Conservation (phyloP, 306 rosid species). For the Hylodesmum podocarpum region DNA sequence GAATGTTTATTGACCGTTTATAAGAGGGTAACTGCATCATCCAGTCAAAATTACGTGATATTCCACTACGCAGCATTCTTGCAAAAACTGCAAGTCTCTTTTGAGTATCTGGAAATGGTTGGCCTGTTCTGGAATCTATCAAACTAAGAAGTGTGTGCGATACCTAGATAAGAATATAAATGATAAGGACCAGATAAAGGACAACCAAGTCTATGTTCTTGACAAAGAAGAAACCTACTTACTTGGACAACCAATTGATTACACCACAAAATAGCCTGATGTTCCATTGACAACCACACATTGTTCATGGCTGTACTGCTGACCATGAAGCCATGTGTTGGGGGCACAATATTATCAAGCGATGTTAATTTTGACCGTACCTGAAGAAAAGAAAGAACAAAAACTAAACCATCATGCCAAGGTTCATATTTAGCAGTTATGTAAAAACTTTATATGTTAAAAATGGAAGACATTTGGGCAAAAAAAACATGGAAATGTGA, state of each 20-base stretch:
- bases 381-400: constrained; percentile 45
- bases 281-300: constrained; percentile 99
- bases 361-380: constrained; percentile 81
- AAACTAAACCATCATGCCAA: constrained; percentile 19
- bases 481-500: constrained; percentile 7
- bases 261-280: constrained; percentile 97
- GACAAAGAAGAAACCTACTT: constrained; percentile 35
- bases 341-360: constrained; percentile 92
- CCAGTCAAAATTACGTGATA: constrained; percentile 67
- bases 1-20: constrained; percentile 44
- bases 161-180: constrained; percentile 57
- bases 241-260: constrained; percentile 95
- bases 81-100: constrained; percentile 66
- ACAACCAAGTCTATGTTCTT: constrained; percentile 15
- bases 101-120: constrained; percentile 62
- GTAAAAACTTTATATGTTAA: constrained; percentile 20
- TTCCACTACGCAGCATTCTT: constrained; percentile 87
- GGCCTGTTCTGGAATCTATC: constrained; percentile 75
- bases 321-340: constrained; percentile 96
- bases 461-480: background rate
- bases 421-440: constrained; percentile 18
- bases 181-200: constrained; percentile 36
- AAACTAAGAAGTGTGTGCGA: constrained; percentile 95
- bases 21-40: constrained; percentile 50
- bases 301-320: constrained; percentile 90